Evolutionary conservation across 1,284 basidiomycete species (phyloP).

Genomic region (Malassezia caprae): DNA sequence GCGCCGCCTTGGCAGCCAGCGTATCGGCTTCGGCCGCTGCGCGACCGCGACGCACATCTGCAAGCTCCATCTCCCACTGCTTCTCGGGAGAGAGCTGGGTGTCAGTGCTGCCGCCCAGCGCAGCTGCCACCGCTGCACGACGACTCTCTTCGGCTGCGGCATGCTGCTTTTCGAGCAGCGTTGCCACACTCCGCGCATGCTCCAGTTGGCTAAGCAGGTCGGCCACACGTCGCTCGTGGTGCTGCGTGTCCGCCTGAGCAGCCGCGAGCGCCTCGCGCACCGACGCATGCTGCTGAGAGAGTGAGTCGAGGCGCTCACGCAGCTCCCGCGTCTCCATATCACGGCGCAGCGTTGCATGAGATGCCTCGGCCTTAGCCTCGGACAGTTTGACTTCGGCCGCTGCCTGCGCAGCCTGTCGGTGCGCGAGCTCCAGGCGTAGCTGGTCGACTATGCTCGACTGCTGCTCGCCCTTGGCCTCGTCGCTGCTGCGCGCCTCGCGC

Average conservation of each 20-base stretch:
- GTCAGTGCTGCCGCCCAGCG: slow-evolving; percentile 7
- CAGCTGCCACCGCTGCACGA: slow-evolving; percentile 39
- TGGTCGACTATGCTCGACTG: slow-evolving; percentile 61
- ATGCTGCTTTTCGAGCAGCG: slow-evolving; percentile 60
- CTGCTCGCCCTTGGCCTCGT: slow-evolving; percentile 67
- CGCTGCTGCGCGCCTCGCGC: slow-evolving; percentile 51
- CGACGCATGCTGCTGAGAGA: slow-evolving; percentile 61
- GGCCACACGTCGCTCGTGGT: slow-evolving; percentile 66
- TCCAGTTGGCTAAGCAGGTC: slow-evolving; percentile 63
- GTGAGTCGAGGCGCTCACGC: slow-evolving; percentile 63
- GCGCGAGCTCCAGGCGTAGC: slow-evolving; percentile 64
- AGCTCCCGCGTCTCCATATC: slow-evolving; percentile 70
- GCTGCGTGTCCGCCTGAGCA: slow-evolving; percentile 68
- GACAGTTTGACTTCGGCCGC: slow-evolving; percentile 51
- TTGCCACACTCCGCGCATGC: slow-evolving; percentile 68
- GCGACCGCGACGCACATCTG: slow-evolving; percentile 50
- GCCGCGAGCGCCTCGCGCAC: slow-evolving; percentile 64
- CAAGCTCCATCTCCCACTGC: slow-evolving; percentile 71
- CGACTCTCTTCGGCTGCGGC: slow-evolving; percentile 12
- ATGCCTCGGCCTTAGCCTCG: slow-evolving; percentile 35
- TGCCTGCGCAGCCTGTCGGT: slow-evolving; percentile 54
- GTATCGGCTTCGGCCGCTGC: slow-evolving; percentile 26
- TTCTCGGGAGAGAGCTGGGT: slow-evolving; percentile 57
- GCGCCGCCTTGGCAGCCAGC: slow-evolving; percentile 5
- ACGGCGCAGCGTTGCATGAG: slow-evolving; percentile 56